Evolutionary conservation across 495 filamentous ascomycete genomes (phyloP), one percentile per base, ranked within the genome.

Genomic region (Entonaema liquescens): DNA sequence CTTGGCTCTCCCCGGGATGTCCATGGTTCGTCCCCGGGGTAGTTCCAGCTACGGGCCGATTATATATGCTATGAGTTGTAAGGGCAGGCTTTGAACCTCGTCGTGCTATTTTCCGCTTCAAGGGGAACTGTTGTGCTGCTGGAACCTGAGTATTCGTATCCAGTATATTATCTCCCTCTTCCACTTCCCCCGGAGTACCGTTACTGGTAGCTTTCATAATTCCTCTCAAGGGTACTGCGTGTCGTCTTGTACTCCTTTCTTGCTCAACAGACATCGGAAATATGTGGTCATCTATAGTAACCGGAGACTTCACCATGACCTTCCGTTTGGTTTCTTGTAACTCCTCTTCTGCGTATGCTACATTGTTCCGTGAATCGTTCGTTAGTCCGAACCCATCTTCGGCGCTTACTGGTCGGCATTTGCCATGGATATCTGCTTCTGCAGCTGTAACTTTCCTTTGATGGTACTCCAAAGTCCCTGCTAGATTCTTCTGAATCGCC

Each of bases 261-360:
- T 84, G 74, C 44, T 77, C 72, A 31, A 83, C 54, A 3, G 81
- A 80, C 49, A 76, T 65, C 0, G 79, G 75, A 11, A 35, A 67
- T n/a, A 71, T 70, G 9, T 33, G 49, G 12, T 49, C 29, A 19
- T 78, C 73, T 1, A 73, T 63, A n/a, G 64, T 67, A 40, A 57
- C 71, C 2, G 82, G 82, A 23, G 78, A 81, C 64, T 75, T 74
- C 13, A 84, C 78, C 7, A 76, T 58, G 2, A 82, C 81, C 40
- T 80, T 80, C 42, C 81, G 75, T 42, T 60, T 66, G 8, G 61
- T 63, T 19, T 56, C 55, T 31, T 65, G 62, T 23, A 50, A 42
- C 7, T 59, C 40, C 17, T 68, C 50, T 42, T 29, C 21, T 35
- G 26, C 6, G 9, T 44, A 28, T 31, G 56, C 49, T 6, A 15